Base-by-base conservation (phyloP, 805 yeast genomes). In the Candida hungchunana region DNA sequence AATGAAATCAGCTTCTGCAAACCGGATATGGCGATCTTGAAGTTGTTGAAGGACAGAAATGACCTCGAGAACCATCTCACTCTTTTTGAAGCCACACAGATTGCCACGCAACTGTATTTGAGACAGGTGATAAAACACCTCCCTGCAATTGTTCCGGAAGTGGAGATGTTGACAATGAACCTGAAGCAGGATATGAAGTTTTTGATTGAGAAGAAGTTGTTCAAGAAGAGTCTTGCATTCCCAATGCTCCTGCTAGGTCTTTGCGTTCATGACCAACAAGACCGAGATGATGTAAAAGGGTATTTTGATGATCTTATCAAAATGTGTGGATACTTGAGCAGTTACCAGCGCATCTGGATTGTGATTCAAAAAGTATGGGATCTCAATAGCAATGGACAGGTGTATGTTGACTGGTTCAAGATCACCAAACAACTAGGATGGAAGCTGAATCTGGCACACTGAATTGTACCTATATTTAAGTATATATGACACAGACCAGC, bases 51-150 rank as follows among this genome's bases (percentile, higher is more conserved):
- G 38, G 29, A 47, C 40, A 41, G 55, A 4, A 58, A 60, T 14
- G 81, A 77, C 32, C 50, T 77, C 26, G 82, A 77, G 50, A 58
- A 68, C 40, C 83, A 77, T 51, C 56, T 77, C 30, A 75, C 82
- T 0, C 50, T 75, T 20, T 77, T 77, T 48, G 82, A 77, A 48
- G 69, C 76, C 8, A 73, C 68, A 44, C 82, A 77, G 54, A 47
- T 75, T 10, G 64, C 78, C 18, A 67, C 76, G 7, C 73, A 68
- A 44, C 56, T 77, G 26, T 77, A 73, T 46, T 53, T 77, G 22
- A 60, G 75, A 29, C 82, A 75, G 47, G 65, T 79, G 0, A 69
- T 76, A 5, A 50, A 69, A 53, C 63, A 66, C 42, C 53, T 68
- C 40, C 75, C 73, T 41, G 73, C 82, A 3, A 60, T 75, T 6